A percentile compares a stretch with the other conserved stretches of the same genome.
These are phyloP conservation scores for Suillus sp. DNA, from an alignment of 768 basidiomycete species.

Conservation along the genomic window DNA sequence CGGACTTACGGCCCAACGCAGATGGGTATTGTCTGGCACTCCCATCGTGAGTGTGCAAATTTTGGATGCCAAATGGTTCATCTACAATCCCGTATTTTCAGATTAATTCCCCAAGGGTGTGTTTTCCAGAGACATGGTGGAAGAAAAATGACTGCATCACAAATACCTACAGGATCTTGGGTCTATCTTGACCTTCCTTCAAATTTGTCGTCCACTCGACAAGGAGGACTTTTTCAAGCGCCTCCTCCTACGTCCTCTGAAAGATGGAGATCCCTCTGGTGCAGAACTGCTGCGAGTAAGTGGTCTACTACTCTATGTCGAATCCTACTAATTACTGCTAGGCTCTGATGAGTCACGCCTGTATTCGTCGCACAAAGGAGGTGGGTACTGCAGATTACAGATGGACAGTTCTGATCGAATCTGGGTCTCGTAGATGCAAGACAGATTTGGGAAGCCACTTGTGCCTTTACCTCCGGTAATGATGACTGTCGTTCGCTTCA, in stretches of 20 bases:
- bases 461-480: slow-evolving; percentile 73
- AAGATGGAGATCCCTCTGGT: slow-evolving; percentile 65
- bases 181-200: slow-evolving; percentile 80
- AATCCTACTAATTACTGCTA: slow-evolving; percentile 30
- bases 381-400: slow-evolving; percentile 31
- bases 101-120: slow-evolving; percentile 80
- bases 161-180: slow-evolving; percentile 71
- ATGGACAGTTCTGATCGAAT: slow-evolving; percentile 13
- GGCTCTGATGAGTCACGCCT: slow-evolving; percentile 77
- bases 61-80: neutral
- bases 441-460: slow-evolving; percentile 68
- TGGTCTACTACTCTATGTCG: slow-evolving; percentile 6
- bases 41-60: slow-evolving; percentile 69
- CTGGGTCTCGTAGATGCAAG: slow-evolving; percentile 67
- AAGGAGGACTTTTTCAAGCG: slow-evolving; percentile 82
- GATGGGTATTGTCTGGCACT: slow-evolving; percentile 84
- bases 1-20: slow-evolving; percentile 64
- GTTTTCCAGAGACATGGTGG: neutral
- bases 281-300: slow-evolving; percentile 70
- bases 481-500: neutral
- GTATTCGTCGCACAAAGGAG: slow-evolving; percentile 85
- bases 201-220: slow-evolving; percentile 84
- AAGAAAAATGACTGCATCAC: neutral
- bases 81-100: slow-evolving; percentile 26
- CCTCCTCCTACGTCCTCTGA: slow-evolving; percentile 76